phyloP scores from a whole-genome alignment of 768 basidiomycete species.

The Russula brevipes region DNA sequence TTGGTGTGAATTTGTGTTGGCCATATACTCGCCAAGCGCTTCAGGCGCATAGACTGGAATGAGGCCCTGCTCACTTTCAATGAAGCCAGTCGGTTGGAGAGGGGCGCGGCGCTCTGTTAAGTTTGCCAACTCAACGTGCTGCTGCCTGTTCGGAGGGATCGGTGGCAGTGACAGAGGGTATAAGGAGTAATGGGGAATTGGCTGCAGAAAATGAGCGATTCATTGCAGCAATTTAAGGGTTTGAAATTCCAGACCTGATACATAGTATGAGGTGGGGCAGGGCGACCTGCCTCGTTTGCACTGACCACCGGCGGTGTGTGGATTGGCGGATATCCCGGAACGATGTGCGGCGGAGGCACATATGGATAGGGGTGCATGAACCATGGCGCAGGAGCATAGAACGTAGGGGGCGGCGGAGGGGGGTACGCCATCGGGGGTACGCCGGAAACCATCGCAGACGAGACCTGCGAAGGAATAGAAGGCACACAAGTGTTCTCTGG shows the following conservation, averaged over 20 bases:
- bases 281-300: conserved; percentile 11
- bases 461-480: conserved; percentile 3
- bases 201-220: conserved; percentile 6
- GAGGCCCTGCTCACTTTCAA: conserved; percentile 67
- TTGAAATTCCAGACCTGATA: conserved; percentile 16
- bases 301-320: neutral
- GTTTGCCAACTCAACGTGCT: conserved; percentile 3
- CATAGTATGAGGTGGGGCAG: neutral
- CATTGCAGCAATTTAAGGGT: neutral
- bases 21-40: conserved; percentile 64
- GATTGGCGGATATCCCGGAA: conserved; percentile 42
- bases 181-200: conserved; percentile 16
- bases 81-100: conserved; percentile 59
- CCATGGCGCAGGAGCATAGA: conserved; percentile 22
- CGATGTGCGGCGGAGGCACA: conserved; percentile 35
- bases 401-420: conserved; percentile 11
- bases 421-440: conserved; percentile 8
- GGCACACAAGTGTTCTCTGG: conserved; percentile 7
- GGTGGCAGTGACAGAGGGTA: conserved; percentile 13
- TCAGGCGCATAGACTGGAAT: conserved; percentile 64
- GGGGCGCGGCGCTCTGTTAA: conserved; percentile 36
- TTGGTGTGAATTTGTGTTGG: conserved; percentile 32
- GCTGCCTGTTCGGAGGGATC: conserved; percentile 9
- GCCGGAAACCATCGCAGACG: conserved; percentile 6
- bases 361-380: conserved; percentile 21